Base-by-base conservation (phyloP, 2,329 filamentous ascomycete genomes). In the Teratosphaeria epicoccoides region DNA sequence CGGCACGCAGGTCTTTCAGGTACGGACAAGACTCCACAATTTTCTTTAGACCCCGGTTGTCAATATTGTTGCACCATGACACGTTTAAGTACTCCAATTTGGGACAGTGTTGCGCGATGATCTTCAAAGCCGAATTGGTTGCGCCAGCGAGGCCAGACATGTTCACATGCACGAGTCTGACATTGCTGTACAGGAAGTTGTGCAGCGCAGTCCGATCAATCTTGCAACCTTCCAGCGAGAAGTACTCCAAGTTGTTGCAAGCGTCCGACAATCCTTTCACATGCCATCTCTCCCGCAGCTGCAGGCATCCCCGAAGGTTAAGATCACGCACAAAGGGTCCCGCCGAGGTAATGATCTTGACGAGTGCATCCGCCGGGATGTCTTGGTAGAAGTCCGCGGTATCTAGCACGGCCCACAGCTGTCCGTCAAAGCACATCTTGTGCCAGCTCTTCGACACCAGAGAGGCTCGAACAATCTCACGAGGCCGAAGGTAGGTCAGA, bases 261-360 rank as follows among this genome's bases (percentile, higher is more conserved):
- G 86, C 80, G 59, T 86, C 85, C n/a, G 86, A 84, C 43, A 96
- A 80, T 28, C 84, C 82, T 56, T 89, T 83, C 14, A 82, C 80
- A 44, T 81, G 77, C 76, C 89, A 90, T 63, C 85, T 84, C 62
- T 94, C 85, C 57, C 87, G 80, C 49, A 97, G 77, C 66, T 97
- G 93, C 28, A 95, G 80, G 66, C 91, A 98, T 24, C 93, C 93
- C 59, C 91, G 76, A 2, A 98, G 77, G 63, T 97, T 97, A 50
- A 98, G 76, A 61, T 95, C 83, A 59, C 87, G 87, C 50, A 97
- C 82, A 61, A 97, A 98, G 0, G 91, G 88, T 0, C 91, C 93
- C 1, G 89, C 88, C 3, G 83, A 78, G 1, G 83, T 81, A 63
- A 97, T 89, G 55, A 97, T 89, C 63, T 85, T 88, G 51, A 89